phyloP scores from a whole-genome alignment of 139 green algal genomes.

The Tetraselmis chui region DNA sequence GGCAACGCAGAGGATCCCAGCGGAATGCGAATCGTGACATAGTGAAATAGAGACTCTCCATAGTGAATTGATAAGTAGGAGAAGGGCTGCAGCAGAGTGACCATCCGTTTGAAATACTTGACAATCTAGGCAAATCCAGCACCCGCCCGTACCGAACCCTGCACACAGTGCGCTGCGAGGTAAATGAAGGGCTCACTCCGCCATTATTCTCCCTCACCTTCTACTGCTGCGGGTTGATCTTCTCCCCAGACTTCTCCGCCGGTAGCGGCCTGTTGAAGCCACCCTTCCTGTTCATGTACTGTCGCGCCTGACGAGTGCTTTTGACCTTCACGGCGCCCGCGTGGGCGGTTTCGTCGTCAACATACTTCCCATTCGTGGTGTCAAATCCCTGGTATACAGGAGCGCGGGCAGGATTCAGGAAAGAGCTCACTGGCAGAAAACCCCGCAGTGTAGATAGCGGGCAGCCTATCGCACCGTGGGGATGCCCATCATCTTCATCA shows the following conservation, averaged over 20 bases:
- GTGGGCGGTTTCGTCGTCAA: conserved; percentile 67
- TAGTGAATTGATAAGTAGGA: too few species aligned
- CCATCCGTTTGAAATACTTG: too few species aligned
- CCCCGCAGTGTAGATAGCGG: neutral
- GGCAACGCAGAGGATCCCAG: too few species aligned
- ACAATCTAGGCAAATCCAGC: too few species aligned
- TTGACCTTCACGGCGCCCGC: conserved; percentile 56
- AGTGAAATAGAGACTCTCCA: too few species aligned
- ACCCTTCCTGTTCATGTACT: conserved; percentile 92
- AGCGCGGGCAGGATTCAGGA: neutral
- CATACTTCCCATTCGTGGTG: conserved; percentile 64
- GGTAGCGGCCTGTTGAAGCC: conserved; percentile 87
- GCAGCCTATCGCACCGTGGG: conserved; percentile 46
- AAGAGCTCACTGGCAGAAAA: neutral
- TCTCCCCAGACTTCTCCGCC: conserved; percentile 59
- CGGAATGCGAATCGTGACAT: too few species aligned
- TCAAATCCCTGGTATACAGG: conserved; percentile 50
- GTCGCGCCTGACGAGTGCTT: conserved; percentile 60
- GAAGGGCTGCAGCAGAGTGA: too few species aligned
- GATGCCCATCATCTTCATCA: conserved; percentile 85
- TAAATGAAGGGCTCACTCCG: too few species aligned
- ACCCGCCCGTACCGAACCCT: too few species aligned
- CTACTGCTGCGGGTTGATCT: conserved; percentile 30
- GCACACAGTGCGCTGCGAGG: too few species aligned
- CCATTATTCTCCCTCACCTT: too few species aligned